Evolutionary conservation across 306 rosid genomes (phyloP).

Genomic region (Mucuna pruriens): DNA sequence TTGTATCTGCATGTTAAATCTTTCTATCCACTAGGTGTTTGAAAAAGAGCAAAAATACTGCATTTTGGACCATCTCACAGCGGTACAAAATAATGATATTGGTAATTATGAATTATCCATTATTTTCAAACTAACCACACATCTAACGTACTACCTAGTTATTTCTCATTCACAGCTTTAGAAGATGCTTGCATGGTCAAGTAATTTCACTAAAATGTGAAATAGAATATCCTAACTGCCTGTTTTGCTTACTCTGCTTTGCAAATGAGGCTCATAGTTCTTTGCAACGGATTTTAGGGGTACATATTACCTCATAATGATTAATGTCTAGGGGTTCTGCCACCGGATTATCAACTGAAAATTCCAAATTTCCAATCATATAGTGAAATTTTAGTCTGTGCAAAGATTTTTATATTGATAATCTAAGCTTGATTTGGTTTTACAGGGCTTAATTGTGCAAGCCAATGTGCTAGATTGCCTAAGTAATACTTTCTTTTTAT

Average conservation of each 20-base stretch:
- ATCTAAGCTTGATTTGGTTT: constrained; percentile 15
- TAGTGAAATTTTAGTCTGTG: neutral
- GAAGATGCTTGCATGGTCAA: neutral
- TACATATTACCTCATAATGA: neutral
- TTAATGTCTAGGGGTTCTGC: neutral
- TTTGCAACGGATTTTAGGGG: neutral
- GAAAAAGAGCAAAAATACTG: neutral
- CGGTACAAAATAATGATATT: neutral
- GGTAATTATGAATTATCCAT: neutral
- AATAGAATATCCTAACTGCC: neutral
- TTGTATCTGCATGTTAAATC: neutral
- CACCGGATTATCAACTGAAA: neutral
- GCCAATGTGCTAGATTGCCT: neutral
- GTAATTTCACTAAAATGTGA: neutral
- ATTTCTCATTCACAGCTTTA: neutral
- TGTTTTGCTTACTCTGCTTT: neutral
- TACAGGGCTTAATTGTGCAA: constrained; percentile 5
- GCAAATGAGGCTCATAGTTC: neutral
- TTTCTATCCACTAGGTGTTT: neutral
- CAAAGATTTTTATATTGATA: neutral
- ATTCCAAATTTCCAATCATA: neutral
- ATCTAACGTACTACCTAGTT: neutral
- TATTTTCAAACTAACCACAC: neutral
- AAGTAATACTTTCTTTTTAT: neutral
- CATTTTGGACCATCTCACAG: neutral